Percentiles rank a stretch among this genome's conserved stretches.
Conservation (phyloP, 306 rosid genomes). For the Luffa aegyptiaca region DNA sequence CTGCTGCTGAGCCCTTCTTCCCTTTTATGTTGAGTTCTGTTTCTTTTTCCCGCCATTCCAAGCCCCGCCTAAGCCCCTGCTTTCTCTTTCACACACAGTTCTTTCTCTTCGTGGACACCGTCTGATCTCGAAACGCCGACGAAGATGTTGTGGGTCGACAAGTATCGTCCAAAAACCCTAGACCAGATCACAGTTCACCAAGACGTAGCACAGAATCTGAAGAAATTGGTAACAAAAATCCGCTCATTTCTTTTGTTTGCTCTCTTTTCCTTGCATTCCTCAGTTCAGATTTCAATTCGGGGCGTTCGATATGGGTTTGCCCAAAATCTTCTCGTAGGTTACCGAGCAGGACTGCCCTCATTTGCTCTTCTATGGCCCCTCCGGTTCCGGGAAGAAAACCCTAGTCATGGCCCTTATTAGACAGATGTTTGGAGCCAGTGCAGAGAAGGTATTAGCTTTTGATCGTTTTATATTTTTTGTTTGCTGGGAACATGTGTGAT, state of each 20-base stretch:
- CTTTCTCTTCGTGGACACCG: not conserved
- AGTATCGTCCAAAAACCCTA: conserved; percentile 85
- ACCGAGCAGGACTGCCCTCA: conserved; percentile 92
- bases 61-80: not conserved
- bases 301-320: not conserved
- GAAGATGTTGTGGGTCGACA: conserved; percentile 93
- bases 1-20: not conserved
- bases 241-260: not conserved
- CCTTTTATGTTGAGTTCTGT: not conserved
- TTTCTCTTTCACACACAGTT: not conserved
- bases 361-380: conserved; percentile 86
- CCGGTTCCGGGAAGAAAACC: conserved; percentile 99
- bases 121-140: not conserved
- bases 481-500: not conserved
- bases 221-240: conserved; percentile 46
- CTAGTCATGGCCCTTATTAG: conserved; percentile 83
- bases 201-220: conserved; percentile 73
- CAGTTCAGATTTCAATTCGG: not conserved
- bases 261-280: not conserved
- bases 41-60: conserved; percentile 8
- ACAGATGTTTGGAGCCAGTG: conserved; percentile 80
- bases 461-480: not conserved
- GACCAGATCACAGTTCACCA: conserved; percentile 61
- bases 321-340: conserved; percentile 27
- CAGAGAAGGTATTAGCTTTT: conserved; percentile 57